Percentiles rank a stretch among this genome's conserved stretches.
phyloP scores from a whole-genome alignment of 176 grass and related monocot genomes.

The Musa troglodytarum region DNA sequence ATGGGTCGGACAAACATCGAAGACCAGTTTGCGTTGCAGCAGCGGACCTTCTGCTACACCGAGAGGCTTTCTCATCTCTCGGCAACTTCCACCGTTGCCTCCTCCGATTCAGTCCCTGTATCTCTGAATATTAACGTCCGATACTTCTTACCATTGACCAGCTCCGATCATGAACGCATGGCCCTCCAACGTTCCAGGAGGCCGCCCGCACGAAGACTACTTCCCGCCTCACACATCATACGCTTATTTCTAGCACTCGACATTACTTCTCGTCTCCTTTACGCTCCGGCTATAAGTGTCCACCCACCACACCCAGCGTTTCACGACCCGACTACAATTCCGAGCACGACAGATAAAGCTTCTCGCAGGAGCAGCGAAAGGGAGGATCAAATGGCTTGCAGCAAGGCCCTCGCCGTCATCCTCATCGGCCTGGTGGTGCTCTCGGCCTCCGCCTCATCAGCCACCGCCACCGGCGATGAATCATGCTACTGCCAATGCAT shows the following conservation, averaged over 20 bases:
- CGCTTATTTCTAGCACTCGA: no score
- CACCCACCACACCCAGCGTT: background rate
- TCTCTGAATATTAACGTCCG: no score
- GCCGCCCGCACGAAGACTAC: no score
- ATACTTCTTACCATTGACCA: no score
- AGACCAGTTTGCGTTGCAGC: conserved; percentile 40
- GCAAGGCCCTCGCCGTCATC: background rate
- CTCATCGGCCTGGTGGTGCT: background rate
- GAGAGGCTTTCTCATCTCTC: conserved; percentile 39
- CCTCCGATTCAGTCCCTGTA: no score
- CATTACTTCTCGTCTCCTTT: no score
- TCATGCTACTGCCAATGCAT: conserved; percentile 1
- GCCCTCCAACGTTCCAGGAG: no score
- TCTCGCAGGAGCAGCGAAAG: background rate
- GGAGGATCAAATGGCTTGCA: background rate
- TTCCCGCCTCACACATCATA: no score
- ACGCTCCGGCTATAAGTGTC: no score
- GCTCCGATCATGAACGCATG: no score
- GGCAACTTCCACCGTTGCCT: no score
- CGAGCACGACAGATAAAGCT: background rate
- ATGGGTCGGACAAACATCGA: no score
- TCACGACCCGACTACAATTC: background rate
- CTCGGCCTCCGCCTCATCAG: background rate
- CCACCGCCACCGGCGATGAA: background rate
- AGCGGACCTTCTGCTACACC: conserved; percentile 44